Base-by-base conservation (phyloP, 1,284 basidiomycete species). In the Wolfiporia cocos region DNA sequence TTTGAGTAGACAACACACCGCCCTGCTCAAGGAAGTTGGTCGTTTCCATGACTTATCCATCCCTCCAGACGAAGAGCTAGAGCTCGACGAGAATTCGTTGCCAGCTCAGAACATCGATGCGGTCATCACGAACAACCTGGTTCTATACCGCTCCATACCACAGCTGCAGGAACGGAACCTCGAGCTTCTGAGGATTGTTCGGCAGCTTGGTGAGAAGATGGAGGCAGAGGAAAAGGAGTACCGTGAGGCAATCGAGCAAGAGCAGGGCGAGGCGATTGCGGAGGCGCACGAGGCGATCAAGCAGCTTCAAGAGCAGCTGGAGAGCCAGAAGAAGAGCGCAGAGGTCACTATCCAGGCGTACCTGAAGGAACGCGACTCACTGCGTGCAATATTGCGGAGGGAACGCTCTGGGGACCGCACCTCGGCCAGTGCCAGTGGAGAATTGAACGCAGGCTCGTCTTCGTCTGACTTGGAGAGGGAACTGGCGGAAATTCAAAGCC, bases 111-210 rank as follows among this genome's bases (percentile, higher is more conserved):
- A 77, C 48, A 81, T 84, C 21, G 82, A 92, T 49, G 69, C 71
- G 0, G 79, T 98, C 49, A 95, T 98, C 62, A 87, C 90, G 18
- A 88, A 88, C 57, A 77, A 93, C 54, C 78, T 99, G 11, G 88
- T 98, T 35, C 78, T 92, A 20, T 99, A 94, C 80, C 74, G 73
- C 35, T 87, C 83, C 1, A 78, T 98, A 37, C 74, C 78, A 10
- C 74, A 78, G 17, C 68, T 99, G 21, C 92, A 96, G 55, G 77
- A 84, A 37, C 92, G 96, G 67, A 99, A 99, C 61, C 82, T 87
- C 63, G 86, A 87, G 52, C 69, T 98, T 7, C 70, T 99, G 23
- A 82, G 78, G 57, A 81, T 96, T 47, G 83, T 87, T 6, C 76
- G 94, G 18, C 86, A 90, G 47, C 70, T 93, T 23, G 86, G 82